Conservation (phyloP, 2,329 filamentous ascomycete genomes). For the Talaromyces sp. region DNA sequence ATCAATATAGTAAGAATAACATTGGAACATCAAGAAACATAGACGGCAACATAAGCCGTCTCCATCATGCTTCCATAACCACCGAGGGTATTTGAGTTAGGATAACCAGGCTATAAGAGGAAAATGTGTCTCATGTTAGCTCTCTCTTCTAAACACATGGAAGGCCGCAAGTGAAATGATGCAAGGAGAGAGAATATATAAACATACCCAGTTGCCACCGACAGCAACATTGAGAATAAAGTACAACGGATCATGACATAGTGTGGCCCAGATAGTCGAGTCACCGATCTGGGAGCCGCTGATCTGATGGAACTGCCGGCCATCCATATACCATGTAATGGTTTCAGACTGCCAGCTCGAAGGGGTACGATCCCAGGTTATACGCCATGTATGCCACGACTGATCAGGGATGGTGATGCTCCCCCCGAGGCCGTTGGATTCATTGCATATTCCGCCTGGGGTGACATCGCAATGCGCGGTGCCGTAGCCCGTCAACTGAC, state of each 20-base stretch:
- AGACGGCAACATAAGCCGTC: slow-evolving; percentile 8
- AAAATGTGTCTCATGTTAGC: not conserved
- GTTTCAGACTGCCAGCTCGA: slow-evolving; percentile 9
- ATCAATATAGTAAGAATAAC: too few relatives aligned
- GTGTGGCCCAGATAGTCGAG: slow-evolving; percentile 1
- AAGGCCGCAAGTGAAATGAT: too few relatives aligned
- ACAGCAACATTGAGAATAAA: slow-evolving; percentile 12
- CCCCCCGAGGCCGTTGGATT: slow-evolving; percentile 3
- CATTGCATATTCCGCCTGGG: slow-evolving; percentile 9
- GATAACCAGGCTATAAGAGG: slow-evolving; percentile 5
- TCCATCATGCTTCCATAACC: slow-evolving; percentile 12
- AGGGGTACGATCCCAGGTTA: slow-evolving; percentile 8
- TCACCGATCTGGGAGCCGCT: slow-evolving; percentile 8
- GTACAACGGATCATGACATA: slow-evolving; percentile 11
- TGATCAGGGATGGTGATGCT: slow-evolving; percentile 9
- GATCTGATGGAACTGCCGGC: slow-evolving; percentile 7
- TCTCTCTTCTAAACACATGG: not conserved
- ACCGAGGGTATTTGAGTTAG: slow-evolving; percentile 5
- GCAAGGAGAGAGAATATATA: too few relatives aligned
- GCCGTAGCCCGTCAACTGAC: slow-evolving; percentile 9
- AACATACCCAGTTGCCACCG: slow-evolving; percentile 10
- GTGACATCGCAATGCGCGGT: slow-evolving; percentile 11
- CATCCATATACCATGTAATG: slow-evolving; percentile 13
- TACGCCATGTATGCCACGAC: slow-evolving; percentile 13
- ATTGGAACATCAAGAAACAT: slow-evolving; percentile 1